Evolutionary conservation across 2,329 filamentous ascomycete genomes (phyloP).

Genomic region (Septoria petroselini): DNA sequence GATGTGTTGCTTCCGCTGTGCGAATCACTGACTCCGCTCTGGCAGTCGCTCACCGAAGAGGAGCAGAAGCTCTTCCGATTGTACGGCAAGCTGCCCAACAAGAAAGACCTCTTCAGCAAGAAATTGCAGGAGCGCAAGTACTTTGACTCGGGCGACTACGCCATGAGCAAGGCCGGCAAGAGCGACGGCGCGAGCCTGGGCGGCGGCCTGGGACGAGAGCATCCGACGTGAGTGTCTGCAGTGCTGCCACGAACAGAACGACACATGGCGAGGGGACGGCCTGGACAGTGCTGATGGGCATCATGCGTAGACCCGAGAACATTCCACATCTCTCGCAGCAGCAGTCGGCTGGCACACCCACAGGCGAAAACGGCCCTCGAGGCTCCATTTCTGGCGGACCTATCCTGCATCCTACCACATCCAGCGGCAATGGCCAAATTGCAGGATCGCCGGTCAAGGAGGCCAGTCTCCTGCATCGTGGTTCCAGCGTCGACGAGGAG

Average conservation of each 20-base stretch:
- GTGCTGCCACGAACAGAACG: background rate
- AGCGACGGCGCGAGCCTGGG: slow-evolving; percentile 74
- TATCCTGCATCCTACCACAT: slow-evolving; percentile 42
- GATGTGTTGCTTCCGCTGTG: slow-evolving; percentile 10
- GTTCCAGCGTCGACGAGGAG: slow-evolving; percentile 68
- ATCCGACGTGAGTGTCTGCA: slow-evolving; percentile 64
- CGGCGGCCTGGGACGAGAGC: slow-evolving; percentile 88
- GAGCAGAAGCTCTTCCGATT: slow-evolving; percentile 95
- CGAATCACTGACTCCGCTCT: slow-evolving; percentile 14
- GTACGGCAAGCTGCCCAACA: slow-evolving; percentile 95
- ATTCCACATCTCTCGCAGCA: slow-evolving; percentile 40
- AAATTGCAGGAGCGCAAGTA: slow-evolving; percentile 99
- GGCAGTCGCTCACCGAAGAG: slow-evolving; percentile 72
- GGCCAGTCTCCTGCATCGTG: slow-evolving; percentile 78
- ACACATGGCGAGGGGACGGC: background rate
- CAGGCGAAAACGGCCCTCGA: slow-evolving; percentile 21
- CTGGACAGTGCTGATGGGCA: slow-evolving; percentile 12
- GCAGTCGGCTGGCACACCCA: slow-evolving; percentile 24
- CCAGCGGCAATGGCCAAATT: slow-evolving; percentile 50
- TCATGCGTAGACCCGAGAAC: slow-evolving; percentile 35
- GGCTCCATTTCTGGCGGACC: slow-evolving; percentile 27
- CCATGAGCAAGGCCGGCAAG: slow-evolving; percentile 93
- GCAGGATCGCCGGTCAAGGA: slow-evolving; percentile 85
- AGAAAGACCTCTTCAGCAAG: slow-evolving; percentile 94
- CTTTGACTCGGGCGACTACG: slow-evolving; percentile 93